Evolutionary conservation across 2,329 filamentous ascomycete species (phyloP), one percentile per base, ranked within the genome.

Genomic region (Scedosporium boydii): DNA sequence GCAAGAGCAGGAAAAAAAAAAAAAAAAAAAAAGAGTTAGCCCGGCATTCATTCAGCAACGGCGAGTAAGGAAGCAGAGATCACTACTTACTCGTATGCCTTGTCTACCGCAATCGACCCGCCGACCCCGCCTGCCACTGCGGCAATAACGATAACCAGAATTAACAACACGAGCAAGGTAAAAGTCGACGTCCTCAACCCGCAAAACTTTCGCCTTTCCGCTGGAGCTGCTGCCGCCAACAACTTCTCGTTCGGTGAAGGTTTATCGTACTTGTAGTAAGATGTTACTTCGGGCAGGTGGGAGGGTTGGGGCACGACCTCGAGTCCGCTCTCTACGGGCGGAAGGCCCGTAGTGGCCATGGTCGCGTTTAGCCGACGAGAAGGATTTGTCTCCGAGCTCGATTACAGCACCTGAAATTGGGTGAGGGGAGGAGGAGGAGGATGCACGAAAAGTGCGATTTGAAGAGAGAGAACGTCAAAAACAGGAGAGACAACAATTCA

Each of bases 91-190:
- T 63, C 18, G 38, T 62, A 62, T 6, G 60, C 60, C 14, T 58
- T 34, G 4, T 59, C 46, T 6, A 65, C 64, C 14, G 64, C 64
- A 21, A 58, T 21, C 3, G 62, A 62, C 0, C 64, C 64, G 9
- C 64, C 64, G 21, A 65, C 48, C 9, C 64, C 62, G 10, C 64
- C 64, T 7, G 62, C 64, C 3, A 65, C 34, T 2, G 64, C 60
- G n/a, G 62, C 64, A 16, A 21, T 51, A 6, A 63, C 34, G 16
- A 63, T 42, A 2, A 65, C 59, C 12, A 59, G 10, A 2, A 42
- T 57, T 38, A 65, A 26, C 2, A 62, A 7, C 12, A 63, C 56
- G 2, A 58, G 18, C n/a, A 63, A 48, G 2, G 60, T 60, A 48
- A 63, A 60, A 5, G 59, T 65, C 38, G 59, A 34, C 48, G 62